These are phyloP conservation scores for Botrytis elliptica DNA, from an alignment of 2,329 filamentous ascomycete species.

Conservation along the genomic window DNA sequence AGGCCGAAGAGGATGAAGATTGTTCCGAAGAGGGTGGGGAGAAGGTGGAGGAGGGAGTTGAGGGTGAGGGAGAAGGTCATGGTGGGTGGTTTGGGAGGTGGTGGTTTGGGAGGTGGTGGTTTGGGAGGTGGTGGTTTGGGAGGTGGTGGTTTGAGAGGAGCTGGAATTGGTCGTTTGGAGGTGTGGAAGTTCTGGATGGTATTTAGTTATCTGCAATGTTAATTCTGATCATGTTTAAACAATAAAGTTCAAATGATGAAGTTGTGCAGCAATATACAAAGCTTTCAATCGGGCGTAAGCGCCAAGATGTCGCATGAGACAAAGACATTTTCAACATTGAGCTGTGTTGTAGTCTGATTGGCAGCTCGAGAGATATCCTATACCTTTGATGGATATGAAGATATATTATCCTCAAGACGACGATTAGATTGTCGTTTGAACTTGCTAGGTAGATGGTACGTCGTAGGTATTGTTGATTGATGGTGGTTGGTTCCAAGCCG, in stretches of 20 bases:
- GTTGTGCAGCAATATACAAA: neutral
- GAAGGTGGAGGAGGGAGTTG: slow-evolving; percentile 7
- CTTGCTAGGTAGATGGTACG: neutral
- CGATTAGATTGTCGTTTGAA: neutral
- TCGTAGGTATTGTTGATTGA: neutral
- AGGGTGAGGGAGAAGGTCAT: neutral
- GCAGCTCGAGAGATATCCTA: neutral
- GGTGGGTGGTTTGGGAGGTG: neutral
- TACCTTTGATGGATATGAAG: neutral
- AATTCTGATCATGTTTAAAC: neutral
- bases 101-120: no score
- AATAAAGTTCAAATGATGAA: neutral
- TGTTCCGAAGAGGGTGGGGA: slow-evolving; percentile 21
- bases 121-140: neutral
- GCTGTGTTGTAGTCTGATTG: no score
- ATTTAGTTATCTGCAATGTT: neutral
- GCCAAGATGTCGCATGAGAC: neutral
- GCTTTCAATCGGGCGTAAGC: neutral
- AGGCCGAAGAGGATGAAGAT: slow-evolving; percentile 41
- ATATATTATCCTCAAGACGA: neutral
- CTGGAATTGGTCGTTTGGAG: neutral
- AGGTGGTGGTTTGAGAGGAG: neutral
- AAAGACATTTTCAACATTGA: neutral
- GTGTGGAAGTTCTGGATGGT: neutral
- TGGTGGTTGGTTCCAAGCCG: neutral